Evolutionary conservation across 352 stramenopile species (phyloP).

Genomic region (Lagenidium sp.): DNA sequence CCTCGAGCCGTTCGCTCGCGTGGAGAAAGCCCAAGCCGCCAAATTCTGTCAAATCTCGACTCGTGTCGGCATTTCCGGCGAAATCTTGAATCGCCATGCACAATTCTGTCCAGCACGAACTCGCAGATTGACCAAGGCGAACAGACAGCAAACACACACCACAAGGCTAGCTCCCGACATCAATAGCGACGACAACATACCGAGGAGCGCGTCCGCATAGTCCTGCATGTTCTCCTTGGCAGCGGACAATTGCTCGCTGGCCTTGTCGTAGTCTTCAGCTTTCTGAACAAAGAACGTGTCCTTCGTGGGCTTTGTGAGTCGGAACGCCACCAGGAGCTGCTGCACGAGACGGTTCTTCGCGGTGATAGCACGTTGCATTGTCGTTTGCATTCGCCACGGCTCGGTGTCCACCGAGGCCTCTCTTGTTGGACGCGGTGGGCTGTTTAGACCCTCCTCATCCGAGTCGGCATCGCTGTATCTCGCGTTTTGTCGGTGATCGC

Average conservation of each 20-base stretch:
- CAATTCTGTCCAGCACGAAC: no score
- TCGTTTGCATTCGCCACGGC: conserved; percentile 2
- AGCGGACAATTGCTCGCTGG: conserved; percentile 30
- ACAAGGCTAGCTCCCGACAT: neutral
- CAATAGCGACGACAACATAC: conserved; percentile 15
- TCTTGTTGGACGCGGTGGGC: no score
- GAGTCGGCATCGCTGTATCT: no score
- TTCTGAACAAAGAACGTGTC: conserved; percentile 46
- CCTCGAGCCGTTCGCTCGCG: neutral
- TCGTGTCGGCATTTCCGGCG: conserved; percentile 9
- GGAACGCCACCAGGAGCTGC: conserved; percentile 39
- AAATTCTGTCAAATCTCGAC: conserved; percentile 13
- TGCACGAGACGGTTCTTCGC: conserved; percentile 66
- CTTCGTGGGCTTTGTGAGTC: conserved; percentile 32
- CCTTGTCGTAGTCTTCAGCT: conserved; percentile 22
- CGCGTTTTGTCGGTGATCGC: no score
- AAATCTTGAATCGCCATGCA: conserved; percentile 18
- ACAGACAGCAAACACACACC: neutral
- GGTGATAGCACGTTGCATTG: conserved; percentile 8
- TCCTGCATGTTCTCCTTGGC: conserved; percentile 28
- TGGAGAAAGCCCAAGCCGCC: neutral
- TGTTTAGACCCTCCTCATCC: no score
- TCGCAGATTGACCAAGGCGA: no score
- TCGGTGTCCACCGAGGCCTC: neutral
- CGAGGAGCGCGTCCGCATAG: conserved; percentile 40